Conservation (phyloP, 495 filamentous ascomycete genomes). For the Aspergillus asperescens region DNA sequence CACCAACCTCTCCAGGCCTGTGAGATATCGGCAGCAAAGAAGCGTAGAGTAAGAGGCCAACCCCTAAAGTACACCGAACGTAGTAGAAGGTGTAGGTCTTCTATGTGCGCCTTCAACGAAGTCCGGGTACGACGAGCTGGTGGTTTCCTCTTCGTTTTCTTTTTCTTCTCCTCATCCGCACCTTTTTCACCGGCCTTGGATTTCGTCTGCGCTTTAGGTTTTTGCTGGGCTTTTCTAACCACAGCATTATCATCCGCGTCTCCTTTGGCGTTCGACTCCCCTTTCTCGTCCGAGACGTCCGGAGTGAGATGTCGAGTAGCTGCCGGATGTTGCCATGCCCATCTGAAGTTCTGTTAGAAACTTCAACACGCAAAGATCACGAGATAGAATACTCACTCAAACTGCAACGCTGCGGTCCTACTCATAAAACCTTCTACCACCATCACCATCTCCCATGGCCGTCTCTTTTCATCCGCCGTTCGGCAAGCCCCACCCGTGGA, state of each 20-base stretch:
- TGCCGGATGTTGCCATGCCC: slow-evolving; percentile 87
- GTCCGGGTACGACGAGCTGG: slow-evolving; percentile 45
- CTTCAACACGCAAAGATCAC: neutral
- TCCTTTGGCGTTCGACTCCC: neutral
- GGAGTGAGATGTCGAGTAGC: slow-evolving; percentile 63
- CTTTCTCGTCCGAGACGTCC: neutral
- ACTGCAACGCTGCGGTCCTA: slow-evolving; percentile 81
- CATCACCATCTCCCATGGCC: slow-evolving; percentile 91
- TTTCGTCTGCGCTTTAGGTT: neutral
- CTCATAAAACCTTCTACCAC: slow-evolving; percentile 87
- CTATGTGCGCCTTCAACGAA: slow-evolving; percentile 57
- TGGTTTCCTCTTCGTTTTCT: slow-evolving; percentile 7
- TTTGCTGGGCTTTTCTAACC: neutral
- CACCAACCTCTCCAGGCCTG: slow-evolving; percentile 60
- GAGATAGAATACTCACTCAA: slow-evolving; percentile 64
- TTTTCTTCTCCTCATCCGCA: neutral
- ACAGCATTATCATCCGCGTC: slow-evolving; percentile 44
- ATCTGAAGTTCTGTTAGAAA: slow-evolving; percentile 47
- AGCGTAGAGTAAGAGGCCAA: slow-evolving; percentile 80
- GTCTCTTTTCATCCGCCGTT: slow-evolving; percentile 58
- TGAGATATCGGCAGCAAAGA: slow-evolving; percentile 68
- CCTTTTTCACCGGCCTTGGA: neutral
- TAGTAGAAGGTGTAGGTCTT: slow-evolving; percentile 73
- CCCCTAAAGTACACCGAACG: slow-evolving; percentile 67
- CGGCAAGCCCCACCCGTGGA: slow-evolving; percentile 70